Conservation (phyloP, 1,284 basidiomycete species). For the Puccinia triticina region DNA sequence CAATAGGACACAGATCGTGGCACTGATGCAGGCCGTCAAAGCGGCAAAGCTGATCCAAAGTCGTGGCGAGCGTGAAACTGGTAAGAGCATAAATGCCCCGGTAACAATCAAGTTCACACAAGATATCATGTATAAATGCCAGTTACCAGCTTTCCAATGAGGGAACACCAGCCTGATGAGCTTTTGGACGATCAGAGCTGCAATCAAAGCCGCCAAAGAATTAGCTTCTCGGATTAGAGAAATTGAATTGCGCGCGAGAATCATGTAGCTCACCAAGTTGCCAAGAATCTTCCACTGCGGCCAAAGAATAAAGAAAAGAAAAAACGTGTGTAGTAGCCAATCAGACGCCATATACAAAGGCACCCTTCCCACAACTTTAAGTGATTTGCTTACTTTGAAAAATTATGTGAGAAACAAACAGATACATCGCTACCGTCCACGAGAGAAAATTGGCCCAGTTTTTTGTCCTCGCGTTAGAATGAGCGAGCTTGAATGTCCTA, state of each 20-base stretch:
- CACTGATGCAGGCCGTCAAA: constrained; percentile 14
- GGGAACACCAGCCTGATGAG: constrained; percentile 21
- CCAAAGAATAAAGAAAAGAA: not conserved
- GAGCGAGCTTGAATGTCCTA: constrained; percentile 50
- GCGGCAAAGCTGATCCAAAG: constrained; percentile 42
- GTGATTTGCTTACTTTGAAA: constrained; percentile 25
- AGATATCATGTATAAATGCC: constrained; percentile 30
- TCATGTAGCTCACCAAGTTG: constrained; percentile 19
- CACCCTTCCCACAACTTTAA: no score
- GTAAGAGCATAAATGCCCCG: constrained; percentile 23
- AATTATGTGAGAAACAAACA: constrained; percentile 47
- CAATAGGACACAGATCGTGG: constrained; percentile 23
- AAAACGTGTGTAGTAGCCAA: not conserved
- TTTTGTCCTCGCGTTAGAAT: constrained; percentile 25
- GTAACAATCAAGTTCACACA: constrained; percentile 18
- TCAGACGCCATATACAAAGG: constrained; percentile 6
- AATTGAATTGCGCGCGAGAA: not conserved
- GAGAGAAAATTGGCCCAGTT: constrained; percentile 49
- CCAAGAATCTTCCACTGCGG: constrained; percentile 36
- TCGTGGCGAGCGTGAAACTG: constrained; percentile 38
- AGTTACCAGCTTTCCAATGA: not conserved
- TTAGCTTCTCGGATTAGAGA: not conserved
- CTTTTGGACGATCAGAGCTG: constrained; percentile 15
- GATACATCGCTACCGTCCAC: constrained; percentile 41
- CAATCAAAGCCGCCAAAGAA: not conserved